These are phyloP conservation scores for Bipolaris cookei DNA, from an alignment of 2,329 filamentous ascomycete species.

Conservation along the genomic window DNA sequence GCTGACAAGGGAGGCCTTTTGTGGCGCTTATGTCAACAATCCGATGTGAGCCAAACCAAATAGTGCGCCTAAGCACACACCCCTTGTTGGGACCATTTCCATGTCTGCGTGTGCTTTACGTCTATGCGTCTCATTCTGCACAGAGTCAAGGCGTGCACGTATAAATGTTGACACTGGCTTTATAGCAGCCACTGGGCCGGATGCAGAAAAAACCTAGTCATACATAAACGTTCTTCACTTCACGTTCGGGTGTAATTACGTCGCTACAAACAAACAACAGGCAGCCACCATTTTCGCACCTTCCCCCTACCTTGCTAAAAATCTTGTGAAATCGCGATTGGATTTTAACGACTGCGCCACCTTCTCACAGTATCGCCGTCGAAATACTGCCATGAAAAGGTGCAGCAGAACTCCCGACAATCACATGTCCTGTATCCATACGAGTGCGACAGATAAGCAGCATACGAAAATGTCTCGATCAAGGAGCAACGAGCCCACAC, in stretches of 20 bases:
- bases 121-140: constrained; percentile 3
- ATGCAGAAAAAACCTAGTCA: neutral
- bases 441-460: neutral
- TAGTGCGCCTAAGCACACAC: neutral
- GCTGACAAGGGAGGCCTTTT: constrained; percentile 2
- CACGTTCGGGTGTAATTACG: neutral
- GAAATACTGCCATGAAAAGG: neutral
- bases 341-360: neutral
- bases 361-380: neutral
- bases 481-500: neutral
- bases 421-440: neutral
- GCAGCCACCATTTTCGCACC: neutral
- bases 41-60: neutral
- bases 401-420: neutral
- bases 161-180: constrained; percentile 1
- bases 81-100: constrained; percentile 1
- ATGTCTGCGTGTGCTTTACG: neutral
- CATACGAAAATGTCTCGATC: neutral
- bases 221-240: neutral
- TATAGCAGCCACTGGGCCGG: neutral
- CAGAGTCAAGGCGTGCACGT: constrained; percentile 3
- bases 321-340: neutral
- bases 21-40: neutral
- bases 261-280: neutral
- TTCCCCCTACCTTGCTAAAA: neutral